Base-by-base conservation (phyloP, 2,329 filamentous ascomycete genomes). In the Pseudocercospora ulei region DNA sequence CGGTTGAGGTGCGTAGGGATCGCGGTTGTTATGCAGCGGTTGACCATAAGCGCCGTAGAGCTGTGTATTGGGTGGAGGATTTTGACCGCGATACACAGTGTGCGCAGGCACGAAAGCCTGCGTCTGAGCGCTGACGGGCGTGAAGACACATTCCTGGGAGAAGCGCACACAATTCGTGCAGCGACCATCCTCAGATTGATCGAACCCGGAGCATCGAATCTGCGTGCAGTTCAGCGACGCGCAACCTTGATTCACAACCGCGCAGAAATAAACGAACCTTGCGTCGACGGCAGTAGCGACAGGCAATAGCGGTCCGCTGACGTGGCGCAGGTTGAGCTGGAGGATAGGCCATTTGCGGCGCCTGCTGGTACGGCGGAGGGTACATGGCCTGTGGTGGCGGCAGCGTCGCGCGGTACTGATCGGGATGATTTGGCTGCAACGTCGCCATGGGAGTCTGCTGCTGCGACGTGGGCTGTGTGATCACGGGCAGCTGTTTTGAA, bases 161-260 rank as follows among this genome's bases (percentile, higher is more conserved):
- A 83, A 84, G 31, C 79, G 70, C 48, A 77, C 69, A 57, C 79
- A 84, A 59, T 83, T 83, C 54, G 70, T 74, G 66, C 79, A 84
- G 44, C 78, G 74, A 43, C 80, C 80, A 59, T 82, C 76, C 24
- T 78, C 73, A 24, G 77, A 80, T 40, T 72, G 73, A 54, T 82
- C 79, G 57, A 82, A 84, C 17, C 79, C 80, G 3, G 79, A 82
- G 66, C 79, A 84, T 43, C 80, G 76, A 59, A 83, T 82, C 79
- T 83, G 60, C 5, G 16, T 25, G 44, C 16, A 25, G 31, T 22
- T 45, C 14, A 22, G 16, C 7, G 16, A 23, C 9, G 30, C 30
- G 30, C 30, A 13, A 41, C 44, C 44, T 40, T 33, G 28, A 27
- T 24, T 17, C 6, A 17, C 16, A 24, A 9, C 24, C 28, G 18